These are phyloP conservation scores for Neocatenulostroma microsporum DNA, from an alignment of 2,329 filamentous ascomycete genomes.

Conservation along the genomic window DNA sequence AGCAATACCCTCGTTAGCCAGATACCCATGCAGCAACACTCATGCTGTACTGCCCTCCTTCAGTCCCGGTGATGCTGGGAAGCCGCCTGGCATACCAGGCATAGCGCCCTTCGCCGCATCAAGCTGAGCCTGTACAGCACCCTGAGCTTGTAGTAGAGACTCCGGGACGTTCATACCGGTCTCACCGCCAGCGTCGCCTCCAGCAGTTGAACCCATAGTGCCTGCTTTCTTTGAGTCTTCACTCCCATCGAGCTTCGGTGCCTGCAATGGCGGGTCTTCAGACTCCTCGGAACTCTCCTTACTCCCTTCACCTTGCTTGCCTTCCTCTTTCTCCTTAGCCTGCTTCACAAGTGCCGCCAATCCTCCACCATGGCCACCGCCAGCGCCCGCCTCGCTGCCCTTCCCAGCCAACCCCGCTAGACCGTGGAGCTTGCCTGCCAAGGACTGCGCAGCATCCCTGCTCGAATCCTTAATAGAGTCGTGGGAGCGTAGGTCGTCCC, in stretches of 20 bases:
- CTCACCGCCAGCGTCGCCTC: too few relatives aligned
- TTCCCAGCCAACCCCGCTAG: neutral
- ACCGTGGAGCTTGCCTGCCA: slow-evolving; percentile 1
- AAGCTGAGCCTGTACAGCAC: neutral
- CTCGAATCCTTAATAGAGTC: slow-evolving; percentile 18
- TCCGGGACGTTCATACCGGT: neutral
- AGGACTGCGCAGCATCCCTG: slow-evolving; percentile 1
- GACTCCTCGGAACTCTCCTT: neutral
- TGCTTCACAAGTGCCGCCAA: neutral
- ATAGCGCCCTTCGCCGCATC: slow-evolving; percentile 4
- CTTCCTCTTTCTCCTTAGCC: neutral
- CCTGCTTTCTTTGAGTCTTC: neutral
- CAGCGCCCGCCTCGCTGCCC: too few relatives aligned
- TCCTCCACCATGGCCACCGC: neutral
- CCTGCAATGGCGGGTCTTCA: slow-evolving; percentile 5
- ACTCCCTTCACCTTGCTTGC: neutral
- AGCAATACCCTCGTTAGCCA: too few relatives aligned
- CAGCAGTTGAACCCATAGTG: neutral
- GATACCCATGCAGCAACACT: too few relatives aligned
- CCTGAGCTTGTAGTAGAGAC: neutral
- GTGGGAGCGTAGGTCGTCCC: slow-evolving; percentile 30
- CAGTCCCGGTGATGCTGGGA: neutral
- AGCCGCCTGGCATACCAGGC: slow-evolving; percentile 5
- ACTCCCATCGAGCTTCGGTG: slow-evolving; percentile 4
- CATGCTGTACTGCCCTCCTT: too few relatives aligned